Conservation (phyloP, 305 asterid genomes). For the Solanum chacoense region DNA sequence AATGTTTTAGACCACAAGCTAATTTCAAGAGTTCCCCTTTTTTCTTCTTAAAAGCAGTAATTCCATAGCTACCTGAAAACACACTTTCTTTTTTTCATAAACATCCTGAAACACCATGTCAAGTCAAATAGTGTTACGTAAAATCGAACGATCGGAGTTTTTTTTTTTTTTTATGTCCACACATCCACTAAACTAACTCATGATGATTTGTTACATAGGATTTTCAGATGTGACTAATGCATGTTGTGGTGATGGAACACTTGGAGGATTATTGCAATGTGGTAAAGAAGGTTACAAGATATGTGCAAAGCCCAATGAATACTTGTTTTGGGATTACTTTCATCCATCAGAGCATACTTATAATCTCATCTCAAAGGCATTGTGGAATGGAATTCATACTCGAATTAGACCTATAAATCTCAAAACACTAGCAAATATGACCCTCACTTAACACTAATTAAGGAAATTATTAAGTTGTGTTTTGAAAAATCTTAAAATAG, state of each 20-base stretch:
- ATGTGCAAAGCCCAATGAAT: constrained; percentile 36
- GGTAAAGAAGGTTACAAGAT: constrained; percentile 55
- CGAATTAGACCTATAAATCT: constrained; percentile 47
- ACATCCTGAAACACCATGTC: fast-evolving
- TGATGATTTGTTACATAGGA: constrained; percentile 19
- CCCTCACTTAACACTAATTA: neutral
- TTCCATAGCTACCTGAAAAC: neutral
- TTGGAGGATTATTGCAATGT: constrained; percentile 61
- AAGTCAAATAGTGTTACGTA: fast-evolving
- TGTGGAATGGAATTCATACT: constrained; percentile 47
- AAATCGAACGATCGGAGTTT: neutral
- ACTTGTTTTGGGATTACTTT: constrained; percentile 69
- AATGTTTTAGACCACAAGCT: neutral
- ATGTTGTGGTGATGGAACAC: constrained; percentile 61
- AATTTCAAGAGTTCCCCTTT: neutral
- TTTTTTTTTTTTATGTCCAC: neutral
- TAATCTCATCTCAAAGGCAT: constrained; percentile 48
- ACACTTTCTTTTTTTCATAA: neutral
- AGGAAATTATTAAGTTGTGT: neutral
- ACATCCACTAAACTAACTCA: neutral
- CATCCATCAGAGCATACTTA: constrained; percentile 69
- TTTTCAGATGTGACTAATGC: constrained; percentile 41
- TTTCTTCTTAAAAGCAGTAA: neutral
- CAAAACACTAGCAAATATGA: constrained; percentile 35
- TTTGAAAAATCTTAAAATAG: neutral